A percentile compares a stretch with the other conserved stretches of the same genome.
Conservation (phyloP, 306 rosid species). For the Spatholobus suberectus region DNA sequence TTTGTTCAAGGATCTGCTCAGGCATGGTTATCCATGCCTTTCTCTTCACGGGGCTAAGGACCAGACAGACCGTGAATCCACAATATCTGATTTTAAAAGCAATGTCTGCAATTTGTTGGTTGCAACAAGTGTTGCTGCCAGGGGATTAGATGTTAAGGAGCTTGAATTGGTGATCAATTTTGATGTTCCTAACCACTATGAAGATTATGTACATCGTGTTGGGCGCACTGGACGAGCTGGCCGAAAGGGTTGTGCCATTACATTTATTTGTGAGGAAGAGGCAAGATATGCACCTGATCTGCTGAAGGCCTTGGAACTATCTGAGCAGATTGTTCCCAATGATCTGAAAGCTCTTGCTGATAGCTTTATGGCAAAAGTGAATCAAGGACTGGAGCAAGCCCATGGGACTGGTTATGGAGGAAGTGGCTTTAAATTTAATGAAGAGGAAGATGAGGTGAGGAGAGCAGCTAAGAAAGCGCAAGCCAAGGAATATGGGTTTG, state of each 20-base stretch:
- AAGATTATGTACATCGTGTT: slow-evolving; percentile 96
- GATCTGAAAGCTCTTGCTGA: slow-evolving; percentile 85
- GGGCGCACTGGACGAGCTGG: slow-evolving; percentile 98
- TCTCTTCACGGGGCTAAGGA: slow-evolving; percentile 96
- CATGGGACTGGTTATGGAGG: slow-evolving; percentile 99
- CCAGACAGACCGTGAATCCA: slow-evolving; percentile 94
- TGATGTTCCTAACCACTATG: slow-evolving; percentile 95
- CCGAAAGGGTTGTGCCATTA: slow-evolving; percentile 90
- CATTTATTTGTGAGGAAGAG: slow-evolving; percentile 89
- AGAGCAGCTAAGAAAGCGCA: slow-evolving; percentile 98
- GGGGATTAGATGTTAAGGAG: slow-evolving; percentile 96
- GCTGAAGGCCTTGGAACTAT: slow-evolving; percentile 85
- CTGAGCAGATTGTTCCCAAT: slow-evolving; percentile 92
- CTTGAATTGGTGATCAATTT: slow-evolving; percentile 91
- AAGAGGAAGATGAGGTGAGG: slow-evolving; percentile 96
- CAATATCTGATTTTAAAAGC: slow-evolving; percentile 86
- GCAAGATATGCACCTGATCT: slow-evolving; percentile 92
- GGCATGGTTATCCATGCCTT: slow-evolving; percentile 91
- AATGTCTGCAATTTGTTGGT: slow-evolving; percentile 85
- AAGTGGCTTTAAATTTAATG: slow-evolving; percentile 94
- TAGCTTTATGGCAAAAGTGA: slow-evolving; percentile 80
- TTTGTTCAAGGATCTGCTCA: slow-evolving; percentile 83
- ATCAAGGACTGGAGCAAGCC: slow-evolving; percentile 85
- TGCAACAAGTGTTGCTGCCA: slow-evolving; percentile 91
- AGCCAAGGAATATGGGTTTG: slow-evolving; percentile 95